Evolutionary conservation across 176 grass and related monocot species (phyloP).

Genomic region (Tuctoria greenei): DNA sequence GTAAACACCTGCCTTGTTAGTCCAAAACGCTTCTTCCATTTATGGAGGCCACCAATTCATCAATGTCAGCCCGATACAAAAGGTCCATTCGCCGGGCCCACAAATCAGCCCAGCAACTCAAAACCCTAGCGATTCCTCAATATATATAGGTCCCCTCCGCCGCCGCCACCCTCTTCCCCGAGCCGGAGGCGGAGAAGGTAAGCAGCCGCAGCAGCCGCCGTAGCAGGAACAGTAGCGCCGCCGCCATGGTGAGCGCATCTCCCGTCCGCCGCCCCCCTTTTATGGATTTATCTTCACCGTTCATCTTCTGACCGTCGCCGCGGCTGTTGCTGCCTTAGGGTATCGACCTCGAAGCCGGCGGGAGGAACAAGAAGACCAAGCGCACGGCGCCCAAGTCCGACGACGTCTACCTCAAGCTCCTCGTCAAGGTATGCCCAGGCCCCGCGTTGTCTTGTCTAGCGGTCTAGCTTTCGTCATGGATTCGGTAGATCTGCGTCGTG

Average conservation of each 20-base stretch:
- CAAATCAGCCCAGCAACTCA: neutral
- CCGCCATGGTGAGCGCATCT: conserved; percentile 31
- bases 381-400: conserved; percentile 65
- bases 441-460: too few relatives aligned
- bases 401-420: conserved; percentile 76
- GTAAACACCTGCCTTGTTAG: too few relatives aligned
- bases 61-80: too few relatives aligned
- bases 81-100: neutral
- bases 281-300: too few relatives aligned
- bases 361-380: conserved; percentile 73
- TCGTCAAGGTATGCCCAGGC: conserved; percentile 51
- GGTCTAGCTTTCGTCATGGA: neutral
- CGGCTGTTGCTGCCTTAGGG: conserved; percentile 29
- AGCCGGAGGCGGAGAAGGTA: conserved; percentile 48
- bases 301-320: neutral
- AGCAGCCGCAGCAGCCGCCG: conserved; percentile 35
- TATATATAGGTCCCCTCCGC: conserved; percentile 35
- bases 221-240: conserved; percentile 33
- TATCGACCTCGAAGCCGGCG: conserved; percentile 73
- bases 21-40: too few relatives aligned
- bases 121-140: conserved; percentile 44
- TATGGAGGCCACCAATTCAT: too few relatives aligned
- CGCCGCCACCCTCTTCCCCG: conserved; percentile 39
- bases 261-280: neutral
- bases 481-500: conserved; percentile 6